phyloP scores from a whole-genome alignment of 306 rosid species.

The Cicer yamashitae region DNA sequence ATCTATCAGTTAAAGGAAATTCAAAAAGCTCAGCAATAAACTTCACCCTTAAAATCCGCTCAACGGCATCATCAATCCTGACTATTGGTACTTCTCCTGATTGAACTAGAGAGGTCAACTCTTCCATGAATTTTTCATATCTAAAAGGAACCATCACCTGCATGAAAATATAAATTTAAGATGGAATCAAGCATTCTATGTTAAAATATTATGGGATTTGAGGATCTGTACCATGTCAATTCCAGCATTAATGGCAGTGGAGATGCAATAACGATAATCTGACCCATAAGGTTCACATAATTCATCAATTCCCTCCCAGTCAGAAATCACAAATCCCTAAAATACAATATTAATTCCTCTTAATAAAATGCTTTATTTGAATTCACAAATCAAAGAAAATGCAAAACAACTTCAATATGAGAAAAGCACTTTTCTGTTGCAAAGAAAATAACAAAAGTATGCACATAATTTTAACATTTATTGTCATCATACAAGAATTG shows the following conservation, averaged over 20 bases:
- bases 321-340: slow-evolving; percentile 87
- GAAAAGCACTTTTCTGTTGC: neutral
- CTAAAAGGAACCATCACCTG: slow-evolving; percentile 79
- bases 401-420: slow-evolving; percentile 17
- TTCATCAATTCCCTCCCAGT: slow-evolving; percentile 76
- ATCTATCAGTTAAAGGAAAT: slow-evolving; percentile 63
- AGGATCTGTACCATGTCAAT: slow-evolving; percentile 72
- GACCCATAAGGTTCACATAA: slow-evolving; percentile 63
- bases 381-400: slow-evolving; percentile 24
- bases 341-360: slow-evolving; percentile 30
- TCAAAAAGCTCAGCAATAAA: slow-evolving; percentile 77
- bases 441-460: slow-evolving; percentile 4
- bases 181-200: slow-evolving; percentile 4
- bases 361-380: slow-evolving; percentile 14
- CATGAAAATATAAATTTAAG: slow-evolving; percentile 20
- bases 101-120: slow-evolving; percentile 62
- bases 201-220: slow-evolving; percentile 4
- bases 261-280: slow-evolving; percentile 65
- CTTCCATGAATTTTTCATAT: slow-evolving; percentile 59
- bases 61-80: slow-evolving; percentile 79
- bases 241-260: slow-evolving; percentile 71
- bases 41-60: slow-evolving; percentile 80
- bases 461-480: slow-evolving; percentile 2
- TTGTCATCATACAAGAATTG: neutral
- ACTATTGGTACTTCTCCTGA: slow-evolving; percentile 63